Evolutionary conservation across 116 monocot species (phyloP), one percentile per base, ranked within the genome.

Genomic region (Cymodocea nodosa): DNA sequence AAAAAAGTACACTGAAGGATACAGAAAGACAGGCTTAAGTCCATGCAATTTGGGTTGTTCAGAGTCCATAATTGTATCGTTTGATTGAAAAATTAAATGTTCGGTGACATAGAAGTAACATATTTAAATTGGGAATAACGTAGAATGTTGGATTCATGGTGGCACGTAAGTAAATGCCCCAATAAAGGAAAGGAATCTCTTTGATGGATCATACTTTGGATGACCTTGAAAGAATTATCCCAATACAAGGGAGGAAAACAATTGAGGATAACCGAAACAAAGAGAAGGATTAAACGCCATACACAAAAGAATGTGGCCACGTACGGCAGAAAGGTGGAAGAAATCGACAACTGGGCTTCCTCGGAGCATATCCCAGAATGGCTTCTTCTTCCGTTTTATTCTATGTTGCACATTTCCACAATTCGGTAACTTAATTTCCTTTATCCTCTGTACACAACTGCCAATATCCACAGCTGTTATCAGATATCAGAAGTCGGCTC

Each of bases 401-500:
- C 9, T 39, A 4, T 39, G 39, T 39, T 39, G 39, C 39, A 39
- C 39, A 22, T 4, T n/a, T 19, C 10, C 19, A 56, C 20, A 35
- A 18, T 60, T 60, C 60, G 35, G n/a, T 61, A 15, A 23, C 61
- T 23, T 17, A 30, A 35, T 23, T 35, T 35, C 61, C 16, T 16
- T 35, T 6, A 23, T 36, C n/a, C n/a, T n/a, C n/a, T n/a, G n/a
- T n/a, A n/a, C n/a, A n/a, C n/a, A n/a, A n/a, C 23, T 16, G 50
- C 16, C 50, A 51, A 2, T 19, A 17, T 30, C 19, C 56, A 30
- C 25, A 66, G 16, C 23, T 18, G 30, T 30, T 30, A n/a, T 72
- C 71, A 78, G 53, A 65, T 65, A 36, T 71, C 53, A 60, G 65
- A 57, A 18, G 48, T 18, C 51, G 53, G 30, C 20, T 54, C 58